Base-by-base conservation (phyloP, 1,284 basidiomycete species). In the Amylostereum chailletii region DNA sequence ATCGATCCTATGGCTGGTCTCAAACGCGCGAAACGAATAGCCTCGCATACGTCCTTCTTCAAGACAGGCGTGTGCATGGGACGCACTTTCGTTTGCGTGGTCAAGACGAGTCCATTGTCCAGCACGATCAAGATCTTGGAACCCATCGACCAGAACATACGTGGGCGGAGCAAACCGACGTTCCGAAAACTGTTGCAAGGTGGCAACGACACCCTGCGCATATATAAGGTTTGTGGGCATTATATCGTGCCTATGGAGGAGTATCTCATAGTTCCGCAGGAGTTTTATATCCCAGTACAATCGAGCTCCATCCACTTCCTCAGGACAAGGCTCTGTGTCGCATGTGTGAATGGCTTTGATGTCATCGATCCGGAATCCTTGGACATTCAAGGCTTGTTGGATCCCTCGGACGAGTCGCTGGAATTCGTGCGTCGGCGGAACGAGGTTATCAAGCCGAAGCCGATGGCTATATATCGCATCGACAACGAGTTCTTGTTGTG, bases 251-350 rank as follows among this genome's bases (percentile, higher is more conserved):
- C 11, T 32, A 38, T 54, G 27, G 42, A 47, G 40, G 10, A 32
- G 47, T 51, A 36, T 55, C 45, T 46, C 30, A 34, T 53, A 52
- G 42, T 49, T 8, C 39, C 58, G 27, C 59, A 93, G 90, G 92
- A 99, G 68, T 99, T 99, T 69, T 99, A 99, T 67, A 97, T 99
- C 52, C 95, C 96, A 0, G 92, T 96, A 11, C 94, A 98, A 67
- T 95, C 92, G 46, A 92, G 84, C 55, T 97, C 94, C 6, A 90
- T 99, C 45, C 94, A 98, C 69, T 98, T 97, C 72, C 77, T 99
- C 59, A 97, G 96, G 75, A 97, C 94, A 49, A 93, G 90, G 71
- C 81, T 99, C 52, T 99, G 96, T 63, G 90, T 99, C 9, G 96
- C 95, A 1, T 96, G 94, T 63, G 92, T 94, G 10, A 90, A 94